A percentile compares a stretch with the other conserved stretches of the same genome.
These are phyloP conservation scores for Dothistroma septosporum DNA, from an alignment of 2,329 filamentous ascomycete species.

Conservation along the genomic window DNA sequence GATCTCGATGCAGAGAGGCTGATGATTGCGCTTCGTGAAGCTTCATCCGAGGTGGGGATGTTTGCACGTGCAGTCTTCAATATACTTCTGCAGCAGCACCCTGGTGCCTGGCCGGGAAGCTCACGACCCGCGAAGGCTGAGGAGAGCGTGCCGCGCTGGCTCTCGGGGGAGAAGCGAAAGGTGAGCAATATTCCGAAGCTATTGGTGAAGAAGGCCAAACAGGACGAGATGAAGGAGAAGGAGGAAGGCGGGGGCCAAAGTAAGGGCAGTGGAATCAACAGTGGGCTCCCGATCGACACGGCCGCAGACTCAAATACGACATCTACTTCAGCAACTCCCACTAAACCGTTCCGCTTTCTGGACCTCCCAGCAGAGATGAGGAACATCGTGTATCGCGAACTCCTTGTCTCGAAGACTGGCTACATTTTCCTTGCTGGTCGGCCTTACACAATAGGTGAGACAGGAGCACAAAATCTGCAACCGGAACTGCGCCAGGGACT, in stretches of 20 bases:
- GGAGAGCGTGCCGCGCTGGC: neutral
- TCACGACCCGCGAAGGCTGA: neutral
- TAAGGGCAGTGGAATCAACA: neutral
- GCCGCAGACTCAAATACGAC: neutral
- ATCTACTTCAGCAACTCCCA: neutral
- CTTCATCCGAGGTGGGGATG: neutral
- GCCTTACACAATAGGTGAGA: neutral
- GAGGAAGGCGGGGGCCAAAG: neutral
- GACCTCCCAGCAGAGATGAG: conserved; percentile 21
- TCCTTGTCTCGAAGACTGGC: conserved; percentile 12
- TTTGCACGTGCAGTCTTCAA: neutral
- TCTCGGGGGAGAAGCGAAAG: neutral
- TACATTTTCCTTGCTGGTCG: conserved; percentile 14
- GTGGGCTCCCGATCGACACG: neutral
- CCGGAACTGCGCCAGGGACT: neutral
- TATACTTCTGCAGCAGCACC: neutral
- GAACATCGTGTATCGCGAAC: conserved; percentile 16
- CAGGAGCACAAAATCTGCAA: neutral
- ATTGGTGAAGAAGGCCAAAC: neutral
- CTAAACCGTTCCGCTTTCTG: conserved; percentile 15
- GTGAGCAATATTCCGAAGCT: neutral
- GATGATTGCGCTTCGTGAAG: neutral
- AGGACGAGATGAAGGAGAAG: neutral
- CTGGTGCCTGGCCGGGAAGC: too few species aligned
- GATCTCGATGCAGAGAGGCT: neutral